Conservation (phyloP, 768 basidiomycete species). For the Lactifluus subvellereus region DNA sequence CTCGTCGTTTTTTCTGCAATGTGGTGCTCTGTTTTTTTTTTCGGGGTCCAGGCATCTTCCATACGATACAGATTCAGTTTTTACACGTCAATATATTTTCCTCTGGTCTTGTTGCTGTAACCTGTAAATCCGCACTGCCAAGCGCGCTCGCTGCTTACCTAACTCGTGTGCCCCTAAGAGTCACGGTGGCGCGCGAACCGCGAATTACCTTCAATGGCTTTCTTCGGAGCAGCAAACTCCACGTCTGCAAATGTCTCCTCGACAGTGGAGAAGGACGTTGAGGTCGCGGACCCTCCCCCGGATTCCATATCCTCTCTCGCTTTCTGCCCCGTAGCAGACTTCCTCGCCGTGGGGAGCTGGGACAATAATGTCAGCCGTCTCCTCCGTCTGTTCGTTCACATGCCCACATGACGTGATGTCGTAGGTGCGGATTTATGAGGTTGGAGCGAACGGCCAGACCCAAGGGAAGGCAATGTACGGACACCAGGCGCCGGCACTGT, state of each 20-base stretch:
- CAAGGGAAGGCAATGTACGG: slow-evolving; percentile 86
- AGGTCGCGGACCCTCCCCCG: slow-evolving; percentile 70
- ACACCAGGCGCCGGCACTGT: slow-evolving; percentile 87
- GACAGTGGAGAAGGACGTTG: slow-evolving; percentile 66
- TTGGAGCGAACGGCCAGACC: slow-evolving; percentile 70
- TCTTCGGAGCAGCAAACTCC: slow-evolving; percentile 35
- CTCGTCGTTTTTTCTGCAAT: slow-evolving; percentile 40
- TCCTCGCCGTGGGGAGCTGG: slow-evolving; percentile 92
- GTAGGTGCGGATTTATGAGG: slow-evolving; percentile 90
- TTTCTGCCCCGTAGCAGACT: slow-evolving; percentile 82
- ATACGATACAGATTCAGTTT: too few relatives aligned
- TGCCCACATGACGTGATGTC: slow-evolving; percentile 2
- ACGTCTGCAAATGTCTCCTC: slow-evolving; percentile 34
- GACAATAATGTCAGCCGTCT: slow-evolving; percentile 68
- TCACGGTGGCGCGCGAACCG: neutral
- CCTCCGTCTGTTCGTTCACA: neutral
- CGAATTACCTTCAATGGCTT: slow-evolving; percentile 33
- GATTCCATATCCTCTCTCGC: slow-evolving; percentile 84
- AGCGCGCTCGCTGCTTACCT: slow-evolving; percentile 16
- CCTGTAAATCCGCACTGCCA: too few relatives aligned
- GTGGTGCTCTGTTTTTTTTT: neutral
- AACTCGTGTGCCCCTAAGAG: slow-evolving; percentile 20
- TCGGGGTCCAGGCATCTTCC: neutral
- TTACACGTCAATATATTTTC: neutral
- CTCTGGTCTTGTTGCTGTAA: too few relatives aligned